Evolutionary conservation across 345 rosid genomes (phyloP).

Genomic region (Linum tenue): DNA sequence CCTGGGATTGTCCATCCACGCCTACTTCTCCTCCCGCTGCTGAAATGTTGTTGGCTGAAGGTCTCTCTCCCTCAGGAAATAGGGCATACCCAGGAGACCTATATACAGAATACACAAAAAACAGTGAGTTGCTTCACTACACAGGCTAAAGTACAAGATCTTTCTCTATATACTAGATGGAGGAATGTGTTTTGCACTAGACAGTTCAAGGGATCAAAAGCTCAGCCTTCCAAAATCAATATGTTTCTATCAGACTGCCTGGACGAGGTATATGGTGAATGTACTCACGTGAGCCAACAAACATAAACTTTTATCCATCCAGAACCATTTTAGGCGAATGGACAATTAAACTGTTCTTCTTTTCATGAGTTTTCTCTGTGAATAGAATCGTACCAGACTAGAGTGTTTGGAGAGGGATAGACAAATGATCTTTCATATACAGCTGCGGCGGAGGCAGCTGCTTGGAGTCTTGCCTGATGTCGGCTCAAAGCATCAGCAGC

Average conservation of each 20-base stretch:
- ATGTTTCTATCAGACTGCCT: too few species aligned
- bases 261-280: too few species aligned
- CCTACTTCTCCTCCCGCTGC: slow-evolving; percentile 27
- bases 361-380: background rate
- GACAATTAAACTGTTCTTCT: background rate
- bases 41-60: slow-evolving; percentile 19
- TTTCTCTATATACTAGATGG: too few species aligned
- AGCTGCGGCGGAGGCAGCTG: slow-evolving; percentile 76
- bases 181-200: too few species aligned
- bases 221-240: too few species aligned
- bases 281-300: too few species aligned
- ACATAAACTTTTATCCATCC: background rate
- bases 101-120: background rate
- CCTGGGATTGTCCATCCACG: slow-evolving; percentile 21
- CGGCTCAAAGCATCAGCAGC: slow-evolving; percentile 34
- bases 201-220: too few species aligned
- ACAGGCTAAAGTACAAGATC: too few species aligned
- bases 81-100: slow-evolving; percentile 60
- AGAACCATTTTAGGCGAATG: background rate
- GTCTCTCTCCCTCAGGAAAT: slow-evolving; percentile 25
- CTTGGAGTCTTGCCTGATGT: slow-evolving; percentile 76
- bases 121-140: too few species aligned
- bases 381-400: slow-evolving; percentile 46
- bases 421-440: slow-evolving; percentile 68
- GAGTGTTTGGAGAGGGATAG: slow-evolving; percentile 64